A percentile compares a stretch with the other conserved stretches of the same genome.
Conservation (phyloP, 139 green algal genomes). For the Haematococcus sp. region DNA sequence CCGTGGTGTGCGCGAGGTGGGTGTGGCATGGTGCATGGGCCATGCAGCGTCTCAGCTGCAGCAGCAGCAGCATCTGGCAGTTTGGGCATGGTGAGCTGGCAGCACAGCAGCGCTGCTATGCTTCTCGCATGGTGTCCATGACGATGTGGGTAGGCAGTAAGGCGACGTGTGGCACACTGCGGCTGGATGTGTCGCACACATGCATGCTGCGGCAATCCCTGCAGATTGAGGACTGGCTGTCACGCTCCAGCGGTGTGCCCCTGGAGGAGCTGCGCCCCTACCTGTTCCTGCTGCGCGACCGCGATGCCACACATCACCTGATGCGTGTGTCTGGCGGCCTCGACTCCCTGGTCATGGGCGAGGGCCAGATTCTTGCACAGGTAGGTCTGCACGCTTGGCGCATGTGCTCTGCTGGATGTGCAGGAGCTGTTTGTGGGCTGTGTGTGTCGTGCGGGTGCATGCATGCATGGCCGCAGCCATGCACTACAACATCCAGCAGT, state of each 20-base stretch:
- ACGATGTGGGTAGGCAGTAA: no score
- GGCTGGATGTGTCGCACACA: no score
- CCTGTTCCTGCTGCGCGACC: slow-evolving; percentile 95
- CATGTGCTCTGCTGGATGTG: not conserved
- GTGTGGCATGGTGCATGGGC: not conserved
- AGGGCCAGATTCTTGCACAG: slow-evolving; percentile 99
- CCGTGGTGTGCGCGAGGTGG: slow-evolving; percentile 84
- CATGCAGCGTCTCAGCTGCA: no score
- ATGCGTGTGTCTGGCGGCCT: slow-evolving; percentile 92
- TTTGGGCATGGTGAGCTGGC: no score
- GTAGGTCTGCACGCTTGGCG: slow-evolving; percentile 56
- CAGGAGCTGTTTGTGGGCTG: no score
- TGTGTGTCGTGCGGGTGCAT: no score
- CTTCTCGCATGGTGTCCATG: no score
- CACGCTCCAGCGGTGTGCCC: slow-evolving; percentile 79
- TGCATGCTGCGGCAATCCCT: not conserved
- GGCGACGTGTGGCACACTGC: no score
- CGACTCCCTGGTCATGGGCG: slow-evolving; percentile 97
- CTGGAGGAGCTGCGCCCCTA: slow-evolving; percentile 92
- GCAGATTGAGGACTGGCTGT: slow-evolving; percentile 95
- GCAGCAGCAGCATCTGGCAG: no score
- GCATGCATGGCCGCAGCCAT: not conserved
- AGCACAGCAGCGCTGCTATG: no score
- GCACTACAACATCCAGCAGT: not conserved
- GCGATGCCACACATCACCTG: slow-evolving; percentile 93